Evolutionary conservation across 768 basidiomycete genomes (phyloP).

Genomic region (Leccinum fibrillosum): DNA sequence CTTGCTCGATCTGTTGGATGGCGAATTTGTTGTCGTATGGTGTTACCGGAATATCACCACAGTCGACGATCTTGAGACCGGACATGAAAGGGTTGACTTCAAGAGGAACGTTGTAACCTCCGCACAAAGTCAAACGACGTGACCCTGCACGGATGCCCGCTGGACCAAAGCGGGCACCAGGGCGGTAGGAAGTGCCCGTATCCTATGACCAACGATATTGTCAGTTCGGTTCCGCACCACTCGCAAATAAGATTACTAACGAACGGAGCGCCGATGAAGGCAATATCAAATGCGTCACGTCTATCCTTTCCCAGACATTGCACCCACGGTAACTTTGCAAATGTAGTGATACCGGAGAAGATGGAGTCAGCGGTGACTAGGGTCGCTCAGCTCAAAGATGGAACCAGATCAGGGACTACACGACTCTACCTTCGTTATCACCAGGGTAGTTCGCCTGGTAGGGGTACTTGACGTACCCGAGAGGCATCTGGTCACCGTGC

Average conservation of each 20-base stretch:
- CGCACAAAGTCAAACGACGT: constrained; percentile 69
- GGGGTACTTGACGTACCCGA: constrained; percentile 67
- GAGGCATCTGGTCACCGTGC: constrained; percentile 55
- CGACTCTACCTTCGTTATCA: constrained; percentile 51
- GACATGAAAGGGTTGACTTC: constrained; percentile 67
- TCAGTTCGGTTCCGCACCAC: neutral
- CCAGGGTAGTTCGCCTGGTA: constrained; percentile 53
- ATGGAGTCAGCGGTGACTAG: constrained; percentile 73
- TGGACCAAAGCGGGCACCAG: constrained; percentile 84
- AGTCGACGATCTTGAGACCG: constrained; percentile 70
- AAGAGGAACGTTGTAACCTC: constrained; percentile 77
- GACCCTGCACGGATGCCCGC: constrained; percentile 79
- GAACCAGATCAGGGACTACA: neutral
- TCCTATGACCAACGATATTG: constrained; percentile 38
- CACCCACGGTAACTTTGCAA: constrained; percentile 84
- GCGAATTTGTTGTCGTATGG: constrained; percentile 75
- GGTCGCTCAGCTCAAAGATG: neutral
- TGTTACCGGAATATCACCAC: constrained; percentile 75
- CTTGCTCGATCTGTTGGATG: constrained; percentile 71
- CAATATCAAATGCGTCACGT: constrained; percentile 67
- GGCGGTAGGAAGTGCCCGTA: constrained; percentile 73
- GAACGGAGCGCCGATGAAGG: constrained; percentile 78
- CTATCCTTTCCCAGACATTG: constrained; percentile 69
- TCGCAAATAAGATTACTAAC: constrained; percentile 36
- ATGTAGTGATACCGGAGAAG: constrained; percentile 82